phyloP scores from a whole-genome alignment of 2,329 filamentous ascomycete genomes.

The Fusarium sp. region DNA sequence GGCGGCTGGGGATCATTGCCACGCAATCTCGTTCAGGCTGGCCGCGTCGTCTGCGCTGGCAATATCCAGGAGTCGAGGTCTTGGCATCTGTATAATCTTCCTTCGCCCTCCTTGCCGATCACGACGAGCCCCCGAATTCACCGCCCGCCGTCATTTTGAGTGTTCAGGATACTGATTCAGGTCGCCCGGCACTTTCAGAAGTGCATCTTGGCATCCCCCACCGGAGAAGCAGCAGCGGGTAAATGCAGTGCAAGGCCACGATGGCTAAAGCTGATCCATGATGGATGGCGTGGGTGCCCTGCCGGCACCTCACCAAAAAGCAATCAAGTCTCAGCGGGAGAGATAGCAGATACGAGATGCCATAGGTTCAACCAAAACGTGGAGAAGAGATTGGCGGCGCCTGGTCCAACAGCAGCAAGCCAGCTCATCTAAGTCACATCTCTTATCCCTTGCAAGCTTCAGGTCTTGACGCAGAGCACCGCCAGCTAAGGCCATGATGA shows the following conservation, averaged over 20 bases:
- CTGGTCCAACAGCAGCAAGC: conserved; percentile 1
- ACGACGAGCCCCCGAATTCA: conserved; percentile 11
- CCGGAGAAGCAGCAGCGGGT: conserved; percentile 14
- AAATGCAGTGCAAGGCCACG: conserved; percentile 27
- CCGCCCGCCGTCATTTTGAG: conserved; percentile 5
- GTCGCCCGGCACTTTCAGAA: background rate
- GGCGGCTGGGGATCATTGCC: background rate
- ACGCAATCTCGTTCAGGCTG: conserved; percentile 20
- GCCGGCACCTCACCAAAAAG: conserved; percentile 21
- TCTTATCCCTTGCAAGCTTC: conserved; percentile 17
- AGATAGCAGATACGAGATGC: background rate
- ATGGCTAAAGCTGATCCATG: conserved; percentile 31
- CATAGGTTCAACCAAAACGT: conserved; percentile 2
- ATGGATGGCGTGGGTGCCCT: conserved; percentile 24
- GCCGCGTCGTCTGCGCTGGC: background rate
- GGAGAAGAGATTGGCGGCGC: conserved; percentile 14
- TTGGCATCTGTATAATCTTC: conserved; percentile 4
- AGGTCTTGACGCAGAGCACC: conserved; percentile 4
- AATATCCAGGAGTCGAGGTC: conserved; percentile 9
- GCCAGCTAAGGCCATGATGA: conserved; percentile 18
- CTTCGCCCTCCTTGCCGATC: conserved; percentile 21
- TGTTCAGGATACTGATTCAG: conserved; percentile 4
- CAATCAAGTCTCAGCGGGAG: conserved; percentile 5
- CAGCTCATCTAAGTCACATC: conserved; percentile 11
- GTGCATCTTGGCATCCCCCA: conserved; percentile 12